Evolutionary conservation across 176 grass and related monocot genomes (phyloP).

Genomic region (Paspalum notatum): DNA sequence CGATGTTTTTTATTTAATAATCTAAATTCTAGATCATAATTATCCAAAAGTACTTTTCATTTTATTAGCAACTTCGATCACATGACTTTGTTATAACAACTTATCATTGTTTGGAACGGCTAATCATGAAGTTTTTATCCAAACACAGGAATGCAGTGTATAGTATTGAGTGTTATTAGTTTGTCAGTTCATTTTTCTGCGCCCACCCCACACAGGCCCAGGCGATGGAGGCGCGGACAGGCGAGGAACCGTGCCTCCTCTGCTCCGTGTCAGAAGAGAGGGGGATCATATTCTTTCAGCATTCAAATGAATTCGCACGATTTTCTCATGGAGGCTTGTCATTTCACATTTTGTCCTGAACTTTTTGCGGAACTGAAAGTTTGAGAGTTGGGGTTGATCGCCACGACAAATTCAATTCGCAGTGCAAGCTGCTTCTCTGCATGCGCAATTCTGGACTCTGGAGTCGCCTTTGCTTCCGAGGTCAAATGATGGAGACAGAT

Average conservation of each 20-base stretch:
- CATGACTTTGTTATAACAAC: too few relatives aligned
- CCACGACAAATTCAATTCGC: background rate
- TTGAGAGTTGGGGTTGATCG: background rate
- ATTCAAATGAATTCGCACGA: background rate
- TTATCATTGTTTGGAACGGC: too few relatives aligned
- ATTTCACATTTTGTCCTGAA: background rate
- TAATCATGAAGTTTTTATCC: too few relatives aligned
- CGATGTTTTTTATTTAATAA: too few relatives aligned
- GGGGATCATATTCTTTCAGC: background rate
- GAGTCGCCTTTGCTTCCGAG: background rate
- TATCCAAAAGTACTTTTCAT: too few relatives aligned
- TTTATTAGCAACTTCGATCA: too few relatives aligned
- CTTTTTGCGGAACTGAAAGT: background rate
- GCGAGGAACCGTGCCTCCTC: background rate
- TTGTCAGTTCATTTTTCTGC: too few relatives aligned
- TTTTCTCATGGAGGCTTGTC: background rate
- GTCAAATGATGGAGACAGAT: conserved; percentile 15
- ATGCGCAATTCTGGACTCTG: background rate
- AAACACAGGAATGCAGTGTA: too few relatives aligned
- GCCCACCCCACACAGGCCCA: too few relatives aligned
- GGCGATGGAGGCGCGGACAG: background rate
- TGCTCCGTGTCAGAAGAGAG: background rate
- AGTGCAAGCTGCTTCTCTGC: background rate
- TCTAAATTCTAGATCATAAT: too few relatives aligned
- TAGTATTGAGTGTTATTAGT: too few relatives aligned